Conservation (phyloP, 108 stramenopile species). For the Cyclotella cryptica region DNA sequence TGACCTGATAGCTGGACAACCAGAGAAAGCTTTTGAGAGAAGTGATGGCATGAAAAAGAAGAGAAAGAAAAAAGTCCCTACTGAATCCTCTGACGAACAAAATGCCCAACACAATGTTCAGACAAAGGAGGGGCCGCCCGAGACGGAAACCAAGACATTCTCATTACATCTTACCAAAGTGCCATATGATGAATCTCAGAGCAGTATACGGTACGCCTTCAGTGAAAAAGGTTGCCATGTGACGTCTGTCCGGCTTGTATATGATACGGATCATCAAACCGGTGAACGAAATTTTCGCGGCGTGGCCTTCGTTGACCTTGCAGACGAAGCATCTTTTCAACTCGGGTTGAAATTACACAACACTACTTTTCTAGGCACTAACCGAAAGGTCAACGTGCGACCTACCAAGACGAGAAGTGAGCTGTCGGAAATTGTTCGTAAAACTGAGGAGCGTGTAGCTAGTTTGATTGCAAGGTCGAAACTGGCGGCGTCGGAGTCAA, state of each 20-base stretch:
- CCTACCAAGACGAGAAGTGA: constrained; percentile 73
- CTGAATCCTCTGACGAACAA: not conserved
- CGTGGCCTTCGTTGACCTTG: constrained; percentile 83
- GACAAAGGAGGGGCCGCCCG: not conserved
- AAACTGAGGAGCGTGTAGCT: constrained; percentile 71
- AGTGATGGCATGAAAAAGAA: not conserved
- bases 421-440: constrained; percentile 69
- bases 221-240: constrained; percentile 65
- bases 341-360: constrained; percentile 59
- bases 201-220: constrained; percentile 69
- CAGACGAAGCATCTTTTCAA: constrained; percentile 66
- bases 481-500: constrained; percentile 24
- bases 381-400: constrained; percentile 73
- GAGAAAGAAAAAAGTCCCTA: constrained; percentile 8
- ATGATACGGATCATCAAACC: constrained; percentile 56
- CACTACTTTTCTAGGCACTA: constrained; percentile 53
- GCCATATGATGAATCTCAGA: constrained; percentile 69
- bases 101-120: not conserved
- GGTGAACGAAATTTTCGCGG: constrained; percentile 75
- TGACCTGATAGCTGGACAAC: not conserved
- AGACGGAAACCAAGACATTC: constrained; percentile 8
- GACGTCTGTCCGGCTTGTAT: constrained; percentile 79
- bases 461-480: constrained; percentile 60
- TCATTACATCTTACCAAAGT: constrained; percentile 84
- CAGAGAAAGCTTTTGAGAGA: not conserved